Base-by-base conservation (phyloP, 1,284 basidiomycete species). In the Rhodotorula sp. region DNA sequence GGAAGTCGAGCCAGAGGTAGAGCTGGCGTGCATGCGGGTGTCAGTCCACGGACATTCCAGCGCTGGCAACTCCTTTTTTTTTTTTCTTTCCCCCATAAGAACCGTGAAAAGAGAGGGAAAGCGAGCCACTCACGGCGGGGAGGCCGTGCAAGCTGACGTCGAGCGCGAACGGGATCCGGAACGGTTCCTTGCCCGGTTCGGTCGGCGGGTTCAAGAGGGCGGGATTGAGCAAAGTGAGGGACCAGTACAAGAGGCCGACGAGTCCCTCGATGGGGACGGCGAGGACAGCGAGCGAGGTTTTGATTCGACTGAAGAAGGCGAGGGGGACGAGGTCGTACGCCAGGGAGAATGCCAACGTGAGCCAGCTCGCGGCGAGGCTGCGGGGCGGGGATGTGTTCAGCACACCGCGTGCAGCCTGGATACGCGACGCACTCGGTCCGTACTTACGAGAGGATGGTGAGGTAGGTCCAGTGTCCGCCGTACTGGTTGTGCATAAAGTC, bases 381-480 rank as follows among this genome's bases (percentile, higher is more conserved):
- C 54, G n/a, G 3, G 47, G 3, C 31, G 6, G 3, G 19, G 15
- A 19, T 18, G 7, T 50, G 26, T 28, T n/a, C n/a, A n/a, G n/a
- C n/a, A n/a, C n/a, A n/a, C n/a, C n/a, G n/a, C n/a, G n/a, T n/a
- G n/a, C n/a, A n/a, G n/a, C n/a, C n/a, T n/a, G n/a, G n/a, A n/a
- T n/a, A n/a, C n/a, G n/a, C n/a, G n/a, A n/a, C n/a, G n/a, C n/a
- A n/a, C n/a, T n/a, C n/a, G n/a, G n/a, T n/a, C n/a, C n/a, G n/a
- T n/a, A n/a, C n/a, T 78, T 1, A 82, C 82, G 71, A 83, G 80
- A 28, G 82, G 82, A 75, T 83, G 81, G 70, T 83, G 81, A 57
- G 38, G 58, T 65, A 68, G 50, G 59, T 45, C 62, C 67, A 67
- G 26, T 57, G 49, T 0, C 69, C 69, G n/a, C 66, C 70, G 38